Base-by-base conservation (phyloP, 2,329 filamentous ascomycete species). In the Aspergillus sp. region DNA sequence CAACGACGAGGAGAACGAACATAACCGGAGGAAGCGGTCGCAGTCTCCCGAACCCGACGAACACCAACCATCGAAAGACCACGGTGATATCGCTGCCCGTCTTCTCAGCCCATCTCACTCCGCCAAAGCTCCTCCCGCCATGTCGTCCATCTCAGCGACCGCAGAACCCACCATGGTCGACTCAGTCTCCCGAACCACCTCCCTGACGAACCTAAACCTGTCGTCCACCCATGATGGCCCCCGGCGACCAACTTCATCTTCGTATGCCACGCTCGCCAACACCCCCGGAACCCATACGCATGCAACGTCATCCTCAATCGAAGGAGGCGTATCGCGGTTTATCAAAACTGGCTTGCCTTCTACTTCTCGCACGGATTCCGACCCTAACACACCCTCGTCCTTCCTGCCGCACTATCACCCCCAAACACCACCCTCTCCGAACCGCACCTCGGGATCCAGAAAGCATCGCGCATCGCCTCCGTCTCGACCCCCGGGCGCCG, bases 401-500 rank as follows among this genome's bases (percentile, higher is more conserved):
- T 77, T 77, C 52, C 69, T 77, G 16, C 73, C 75, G 10, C 73
- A 76, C 56, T 77, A 77, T 55, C 74, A 76, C 55, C 75, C 73
- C 3, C 73, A 76, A 57, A 72, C 70, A 9, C 74, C 74, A 2
- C 72, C 74, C 4, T 75, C 74, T 20, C 73, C 74, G 2, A 68
- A 61, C 54, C 66, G 53, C 49, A 60, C 43, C 10, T 53, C 59
- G 42, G 57, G 38, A 20, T 58, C 55, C 40, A 68, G 57, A 66
- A 72, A 60, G 52, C 54, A 55, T 47, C 66, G 55, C 43, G 62
- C 60, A 30, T 71, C 68, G 7, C 67, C 71, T 26, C 67, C 68
- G 16, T 60, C 67, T 7, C 63, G 68, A 11, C 66, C 65, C n/a
- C 62, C 62, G 4, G 68, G 68, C n/a, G 57, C 61, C n/a, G 71